These are phyloP conservation scores for Tylopilus intermedius DNA, from an alignment of 768 basidiomycete species.

Conservation along the genomic window DNA sequence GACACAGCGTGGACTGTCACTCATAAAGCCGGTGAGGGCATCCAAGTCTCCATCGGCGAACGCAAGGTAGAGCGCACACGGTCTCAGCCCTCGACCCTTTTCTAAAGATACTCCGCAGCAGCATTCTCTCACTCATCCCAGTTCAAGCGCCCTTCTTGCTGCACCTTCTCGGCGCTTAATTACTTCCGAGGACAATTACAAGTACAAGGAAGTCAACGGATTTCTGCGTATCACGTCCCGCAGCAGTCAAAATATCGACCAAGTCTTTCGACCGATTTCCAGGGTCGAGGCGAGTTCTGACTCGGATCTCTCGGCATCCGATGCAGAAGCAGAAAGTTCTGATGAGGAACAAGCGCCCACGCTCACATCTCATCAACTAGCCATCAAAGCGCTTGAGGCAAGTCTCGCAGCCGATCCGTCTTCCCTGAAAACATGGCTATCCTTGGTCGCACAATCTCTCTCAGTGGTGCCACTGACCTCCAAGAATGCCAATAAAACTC, in stretches of 20 bases:
- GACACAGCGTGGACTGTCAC: conserved; percentile 44
- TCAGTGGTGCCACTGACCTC: conserved; percentile 57
- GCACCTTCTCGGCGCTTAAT: conserved; percentile 46
- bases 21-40: conserved; percentile 52
- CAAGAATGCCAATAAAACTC: conserved; percentile 63
- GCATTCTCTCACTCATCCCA: conserved; percentile 54
- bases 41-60: conserved; percentile 49
- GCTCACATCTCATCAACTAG: conserved; percentile 55
- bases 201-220: conserved; percentile 62
- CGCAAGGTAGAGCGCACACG: conserved; percentile 36
- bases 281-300: conserved; percentile 25
- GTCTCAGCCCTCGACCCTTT: conserved; percentile 1
- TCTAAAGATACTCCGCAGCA: conserved; percentile 28
- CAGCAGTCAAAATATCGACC: conserved; percentile 28
- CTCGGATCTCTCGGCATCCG: conserved; percentile 34
- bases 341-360: conserved; percentile 30
- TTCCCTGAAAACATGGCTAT: conserved; percentile 56
- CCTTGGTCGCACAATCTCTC: conserved; percentile 57
- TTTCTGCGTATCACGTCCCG: conserved; percentile 55
- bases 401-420: conserved; percentile 47
- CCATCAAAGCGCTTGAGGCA: conserved; percentile 55
- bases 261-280: conserved; percentile 51
- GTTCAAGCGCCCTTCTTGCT: conserved; percentile 49
- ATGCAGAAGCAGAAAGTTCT: conserved; percentile 31
- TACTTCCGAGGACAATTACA: conserved; percentile 34